These are phyloP conservation scores for Penicillium sp. DNA, from an alignment of 2,329 filamentous ascomycete species.

Conservation along the genomic window DNA sequence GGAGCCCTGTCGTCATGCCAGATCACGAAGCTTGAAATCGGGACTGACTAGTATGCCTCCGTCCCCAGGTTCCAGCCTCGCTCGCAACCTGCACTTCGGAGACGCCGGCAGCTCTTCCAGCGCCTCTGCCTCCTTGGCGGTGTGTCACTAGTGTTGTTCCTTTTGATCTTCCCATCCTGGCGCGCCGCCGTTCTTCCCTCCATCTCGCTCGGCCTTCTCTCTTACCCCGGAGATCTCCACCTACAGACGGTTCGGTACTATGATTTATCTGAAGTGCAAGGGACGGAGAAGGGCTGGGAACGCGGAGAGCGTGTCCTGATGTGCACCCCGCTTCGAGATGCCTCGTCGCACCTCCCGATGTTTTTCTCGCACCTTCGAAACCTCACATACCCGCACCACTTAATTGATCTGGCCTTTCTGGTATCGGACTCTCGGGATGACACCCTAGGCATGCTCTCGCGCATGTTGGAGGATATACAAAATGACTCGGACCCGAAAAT, in stretches of 20 bases:
- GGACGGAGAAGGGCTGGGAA: conserved; percentile 91
- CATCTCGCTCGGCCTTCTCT: conserved; percentile 68
- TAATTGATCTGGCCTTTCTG: conserved; percentile 93
- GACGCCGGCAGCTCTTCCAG: conserved; percentile 69
- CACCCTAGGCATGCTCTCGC: conserved; percentile 72
- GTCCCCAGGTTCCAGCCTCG: conserved; percentile 74
- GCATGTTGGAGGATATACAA: conserved; percentile 76
- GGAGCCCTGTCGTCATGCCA: background rate
- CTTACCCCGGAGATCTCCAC: conserved; percentile 66
- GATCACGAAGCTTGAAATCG: conserved; percentile 4
- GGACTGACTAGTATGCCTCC: conserved; percentile 5
- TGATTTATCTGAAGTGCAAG: conserved; percentile 86
- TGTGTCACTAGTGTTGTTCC: conserved; percentile 58
- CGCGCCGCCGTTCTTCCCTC: conserved; percentile 59
- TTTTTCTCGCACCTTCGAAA: conserved; percentile 98
- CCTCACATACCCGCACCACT: conserved; percentile 92
- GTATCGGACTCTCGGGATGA: conserved; percentile 96
- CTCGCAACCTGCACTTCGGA: conserved; percentile 68
- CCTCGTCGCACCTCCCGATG: conserved; percentile 88
- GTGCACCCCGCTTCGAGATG: conserved; percentile 91
- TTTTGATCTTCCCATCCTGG: conserved; percentile 75
- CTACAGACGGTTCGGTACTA: conserved; percentile 97
- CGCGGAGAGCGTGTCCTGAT: conserved; percentile 91
- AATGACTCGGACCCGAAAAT: conserved; percentile 73
- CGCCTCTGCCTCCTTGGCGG: conserved; percentile 61